phyloP scores from a whole-genome alignment of 2,329 filamentous ascomycete genomes.

The Macrophomina tecta region DNA sequence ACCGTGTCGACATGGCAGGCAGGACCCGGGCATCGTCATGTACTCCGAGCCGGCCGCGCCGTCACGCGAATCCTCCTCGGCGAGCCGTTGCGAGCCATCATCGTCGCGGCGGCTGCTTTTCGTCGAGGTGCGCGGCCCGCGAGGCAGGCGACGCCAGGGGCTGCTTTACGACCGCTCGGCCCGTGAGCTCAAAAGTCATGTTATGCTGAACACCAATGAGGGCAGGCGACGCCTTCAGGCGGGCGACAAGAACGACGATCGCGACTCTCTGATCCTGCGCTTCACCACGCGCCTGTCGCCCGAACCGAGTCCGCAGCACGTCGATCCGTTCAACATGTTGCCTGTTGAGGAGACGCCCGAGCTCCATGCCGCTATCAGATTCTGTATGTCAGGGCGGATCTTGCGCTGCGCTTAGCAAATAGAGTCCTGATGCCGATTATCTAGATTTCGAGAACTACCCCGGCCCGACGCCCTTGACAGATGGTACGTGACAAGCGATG shows the following conservation, averaged over 20 bases:
- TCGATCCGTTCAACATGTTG: conserved; percentile 10
- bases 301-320: not conserved
- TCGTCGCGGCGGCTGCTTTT: not conserved
- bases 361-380: not conserved
- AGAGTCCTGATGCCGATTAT: not conserved
- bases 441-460: conserved; percentile 15
- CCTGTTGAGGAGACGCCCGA: not conserved
- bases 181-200: conserved; percentile 6
- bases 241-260: conserved; percentile 22
- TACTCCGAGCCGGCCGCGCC: too few relatives aligned
- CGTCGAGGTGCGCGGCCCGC: conserved; percentile 7
- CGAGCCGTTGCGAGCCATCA: too few relatives aligned
- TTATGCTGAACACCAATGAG: not conserved
- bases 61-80: too few relatives aligned
- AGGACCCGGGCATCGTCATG: too few relatives aligned
- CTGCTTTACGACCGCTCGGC: not conserved
- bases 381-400: not conserved
- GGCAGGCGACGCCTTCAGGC: not conserved
- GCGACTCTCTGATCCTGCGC: not conserved
- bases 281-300: not conserved
- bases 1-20: too few relatives aligned
- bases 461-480: not conserved
- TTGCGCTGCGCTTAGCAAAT: not conserved
- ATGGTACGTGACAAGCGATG: not conserved
- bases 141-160: not conserved